These are phyloP conservation scores for Sporothrix pallida DNA, from an alignment of 2,329 filamentous ascomycete genomes.

Conservation along the genomic window DNA sequence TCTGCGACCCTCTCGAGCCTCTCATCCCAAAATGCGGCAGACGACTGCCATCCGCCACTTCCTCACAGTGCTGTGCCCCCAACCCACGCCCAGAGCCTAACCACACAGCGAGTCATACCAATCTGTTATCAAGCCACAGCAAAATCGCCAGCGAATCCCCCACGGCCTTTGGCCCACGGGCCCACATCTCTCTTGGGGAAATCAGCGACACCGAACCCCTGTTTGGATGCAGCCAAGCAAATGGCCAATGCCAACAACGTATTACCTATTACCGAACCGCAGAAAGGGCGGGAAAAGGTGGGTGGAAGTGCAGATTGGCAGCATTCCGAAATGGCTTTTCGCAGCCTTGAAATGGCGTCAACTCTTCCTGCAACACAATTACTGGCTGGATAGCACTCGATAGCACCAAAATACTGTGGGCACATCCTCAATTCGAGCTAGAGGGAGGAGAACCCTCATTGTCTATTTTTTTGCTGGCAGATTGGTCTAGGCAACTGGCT, in stretches of 20 bases:
- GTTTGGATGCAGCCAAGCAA: slow-evolving; percentile 21
- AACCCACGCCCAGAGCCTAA: slow-evolving; percentile 12
- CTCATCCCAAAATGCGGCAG: background rate
- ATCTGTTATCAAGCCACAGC: slow-evolving; percentile 16
- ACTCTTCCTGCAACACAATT: slow-evolving; percentile 3
- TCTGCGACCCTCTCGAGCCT: background rate
- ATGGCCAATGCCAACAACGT: background rate
- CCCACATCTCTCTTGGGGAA: slow-evolving; percentile 9
- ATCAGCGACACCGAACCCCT: background rate
- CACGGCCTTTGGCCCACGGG: slow-evolving; percentile 23
- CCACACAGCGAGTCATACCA: slow-evolving; percentile 1
- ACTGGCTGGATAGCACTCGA: background rate
- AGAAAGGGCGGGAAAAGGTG: background rate
- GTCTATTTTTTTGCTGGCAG: background rate
- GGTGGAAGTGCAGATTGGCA: background rate
- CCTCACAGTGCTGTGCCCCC: background rate
- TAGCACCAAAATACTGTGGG: slow-evolving; percentile 8
- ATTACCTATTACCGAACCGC: background rate
- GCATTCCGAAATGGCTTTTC: background rate
- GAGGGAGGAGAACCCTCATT: slow-evolving; percentile 15
- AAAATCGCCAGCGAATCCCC: slow-evolving; percentile 25
- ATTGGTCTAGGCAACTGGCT: background rate
- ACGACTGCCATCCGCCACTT: too few species aligned
- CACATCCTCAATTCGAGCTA: slow-evolving; percentile 22
- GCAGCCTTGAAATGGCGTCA: slow-evolving; percentile 10